Evolutionary conservation across 1,284 basidiomycete genomes (phyloP).

Genomic region (Cerioporus squamosus): DNA sequence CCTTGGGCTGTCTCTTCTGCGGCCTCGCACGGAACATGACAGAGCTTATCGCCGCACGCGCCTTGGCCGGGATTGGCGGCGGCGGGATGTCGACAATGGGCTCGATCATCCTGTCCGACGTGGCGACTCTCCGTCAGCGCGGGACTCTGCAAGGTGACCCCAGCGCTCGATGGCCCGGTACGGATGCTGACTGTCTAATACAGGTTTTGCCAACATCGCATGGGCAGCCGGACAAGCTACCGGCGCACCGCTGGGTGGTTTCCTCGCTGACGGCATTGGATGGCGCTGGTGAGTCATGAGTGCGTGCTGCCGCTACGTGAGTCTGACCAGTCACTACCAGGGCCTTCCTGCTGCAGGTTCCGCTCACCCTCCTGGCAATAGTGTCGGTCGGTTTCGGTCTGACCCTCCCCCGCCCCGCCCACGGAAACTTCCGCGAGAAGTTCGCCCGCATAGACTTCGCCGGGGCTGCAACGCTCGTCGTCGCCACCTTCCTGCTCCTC

Average conservation of each 20-base stretch:
- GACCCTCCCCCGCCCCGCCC: slow-evolving; percentile 47
- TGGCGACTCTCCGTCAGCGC: slow-evolving; percentile 59
- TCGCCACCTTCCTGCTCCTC: slow-evolving; percentile 56
- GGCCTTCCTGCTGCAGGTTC: slow-evolving; percentile 65
- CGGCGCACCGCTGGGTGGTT: slow-evolving; percentile 63
- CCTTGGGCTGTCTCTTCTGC: slow-evolving; percentile 56
- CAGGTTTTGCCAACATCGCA: slow-evolving; percentile 60
- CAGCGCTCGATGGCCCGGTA: too few relatives aligned
- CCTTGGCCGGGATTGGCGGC: slow-evolving; percentile 64
- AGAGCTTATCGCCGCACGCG: slow-evolving; percentile 58
- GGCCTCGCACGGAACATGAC: slow-evolving; percentile 59
- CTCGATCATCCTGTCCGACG: slow-evolving; percentile 65
- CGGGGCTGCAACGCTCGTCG: slow-evolving; percentile 55
- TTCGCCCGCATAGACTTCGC: slow-evolving; percentile 62
- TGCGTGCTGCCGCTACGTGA: slow-evolving; percentile 2
- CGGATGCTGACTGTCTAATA: too few relatives aligned
- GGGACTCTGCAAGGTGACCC: slow-evolving; percentile 64
- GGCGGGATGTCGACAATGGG: slow-evolving; percentile 67
- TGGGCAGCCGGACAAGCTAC: slow-evolving; percentile 57
- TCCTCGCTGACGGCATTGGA: slow-evolving; percentile 62
- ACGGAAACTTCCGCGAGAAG: slow-evolving; percentile 46
- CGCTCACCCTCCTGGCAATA: slow-evolving; percentile 56
- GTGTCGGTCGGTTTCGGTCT: slow-evolving; percentile 53
- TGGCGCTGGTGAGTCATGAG: slow-evolving; percentile 55
- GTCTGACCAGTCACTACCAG: slow-evolving; percentile 30